Base-by-base conservation (phyloP, 306 rosid genomes). In the Phaseolus lunatus region DNA sequence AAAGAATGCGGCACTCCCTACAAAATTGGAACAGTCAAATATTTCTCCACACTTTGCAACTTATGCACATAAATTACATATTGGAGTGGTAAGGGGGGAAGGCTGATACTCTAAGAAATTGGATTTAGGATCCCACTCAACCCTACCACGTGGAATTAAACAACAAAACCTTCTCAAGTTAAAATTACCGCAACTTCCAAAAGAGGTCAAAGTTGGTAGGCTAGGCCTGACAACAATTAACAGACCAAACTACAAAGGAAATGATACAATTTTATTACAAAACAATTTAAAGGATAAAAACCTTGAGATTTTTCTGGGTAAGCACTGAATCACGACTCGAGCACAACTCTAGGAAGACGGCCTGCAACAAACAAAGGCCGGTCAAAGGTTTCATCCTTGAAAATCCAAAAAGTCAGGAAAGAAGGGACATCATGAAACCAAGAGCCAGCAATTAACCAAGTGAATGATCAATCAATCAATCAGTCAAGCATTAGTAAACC, bases 271-370 rank as follows among this genome's bases (percentile, higher is more conserved):
- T n/a, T n/a, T 4, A 31, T 31, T 23, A 35, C 63, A 23, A 24
- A 54, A 14, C 3, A 43, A 31, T 29, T 76, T 53, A 76, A 44
- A 49, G 7, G 75, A 74, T 77, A 48, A 43, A 62, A 13, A 95
- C 99, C 97, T 92, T 84, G 37, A 90, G 86, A 82, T 85, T 92
- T 87, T 92, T 97, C 52, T 88, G 86, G 54, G 91, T 75, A 64
- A 95, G 99, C 65, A 86, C 78, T 2, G 93, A 71, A 63, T 86
- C 88, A 53, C 99, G 96, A 74, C 92, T 89, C 1, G 93, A 79
- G 88, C 99, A 95, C 69, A 95, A 78, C 77, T 95, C 99, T 73
- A 95, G 85, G 88, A 92, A 95, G 65, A 95, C 97, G 81, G 84
- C 96, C 98, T 94, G 84, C 86, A 81, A 53, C 64, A 70, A 86